Evolutionary conservation across 106 monocot species (phyloP).

Genomic region (Cymbidium sinense): DNA sequence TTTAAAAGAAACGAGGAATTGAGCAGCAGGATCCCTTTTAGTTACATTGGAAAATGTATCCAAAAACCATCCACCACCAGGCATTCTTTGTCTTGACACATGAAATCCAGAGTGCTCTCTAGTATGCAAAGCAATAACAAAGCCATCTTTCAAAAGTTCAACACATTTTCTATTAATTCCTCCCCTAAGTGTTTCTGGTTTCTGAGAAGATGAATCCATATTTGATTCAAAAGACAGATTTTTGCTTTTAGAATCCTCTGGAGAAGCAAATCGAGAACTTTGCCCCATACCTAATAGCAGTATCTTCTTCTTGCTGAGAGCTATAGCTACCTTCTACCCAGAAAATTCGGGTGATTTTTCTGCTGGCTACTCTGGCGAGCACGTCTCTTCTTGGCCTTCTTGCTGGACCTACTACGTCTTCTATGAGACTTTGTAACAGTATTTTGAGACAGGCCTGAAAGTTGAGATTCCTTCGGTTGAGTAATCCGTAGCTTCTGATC

Average conservation of each 20-base stretch:
- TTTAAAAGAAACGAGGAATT: slow-evolving; percentile 70
- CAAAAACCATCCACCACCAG: slow-evolving; percentile 79
- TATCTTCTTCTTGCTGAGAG: slow-evolving; percentile 62
- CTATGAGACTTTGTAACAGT: slow-evolving; percentile 48
- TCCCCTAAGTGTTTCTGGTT: slow-evolving; percentile 4
- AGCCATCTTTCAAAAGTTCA: slow-evolving; percentile 69
- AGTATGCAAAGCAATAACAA: slow-evolving; percentile 64
- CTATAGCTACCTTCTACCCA: slow-evolving; percentile 55
- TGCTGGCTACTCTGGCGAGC: slow-evolving; percentile 69
- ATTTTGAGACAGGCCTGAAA: slow-evolving; percentile 46
- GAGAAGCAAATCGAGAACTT: slow-evolving; percentile 85
- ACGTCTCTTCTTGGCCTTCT: slow-evolving; percentile 90
- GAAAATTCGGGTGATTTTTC: slow-evolving; percentile 61
- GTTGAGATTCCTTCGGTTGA: slow-evolving; percentile 45
- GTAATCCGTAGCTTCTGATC: slow-evolving; percentile 18
- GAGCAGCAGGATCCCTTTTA: slow-evolving; percentile 89
- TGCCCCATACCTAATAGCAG: slow-evolving; percentile 63
- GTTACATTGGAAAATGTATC: slow-evolving; percentile 74
- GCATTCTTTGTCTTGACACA: slow-evolving; percentile 65
- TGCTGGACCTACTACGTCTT: slow-evolving; percentile 68
- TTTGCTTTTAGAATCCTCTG: slow-evolving; percentile 78
- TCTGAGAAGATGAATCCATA: slow-evolving; percentile 51
- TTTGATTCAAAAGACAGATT: slow-evolving; percentile 45
- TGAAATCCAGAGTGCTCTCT: slow-evolving; percentile 50
- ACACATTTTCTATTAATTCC: slow-evolving; percentile 23